Evolutionary conservation across 345 rosid species (phyloP).

Genomic region (Raphanus raphanistrum): DNA sequence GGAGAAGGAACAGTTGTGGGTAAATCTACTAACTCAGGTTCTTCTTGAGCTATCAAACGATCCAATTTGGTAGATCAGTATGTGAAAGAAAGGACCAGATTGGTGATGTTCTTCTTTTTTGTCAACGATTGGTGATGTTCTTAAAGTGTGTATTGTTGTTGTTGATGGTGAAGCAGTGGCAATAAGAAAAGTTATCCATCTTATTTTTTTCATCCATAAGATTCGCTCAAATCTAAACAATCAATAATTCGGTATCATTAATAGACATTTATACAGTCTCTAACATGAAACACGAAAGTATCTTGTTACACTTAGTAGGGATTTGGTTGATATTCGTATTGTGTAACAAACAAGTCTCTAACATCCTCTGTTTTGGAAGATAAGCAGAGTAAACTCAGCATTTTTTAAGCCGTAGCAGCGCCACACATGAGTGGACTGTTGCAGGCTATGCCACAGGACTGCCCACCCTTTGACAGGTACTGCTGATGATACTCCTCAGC

Average conservation of each 20-base stretch:
- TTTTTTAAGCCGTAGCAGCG: neutral
- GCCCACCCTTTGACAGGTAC: slow-evolving; percentile 87
- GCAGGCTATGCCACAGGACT: slow-evolving; percentile 40
- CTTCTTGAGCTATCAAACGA: neutral
- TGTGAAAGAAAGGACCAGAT: neutral
- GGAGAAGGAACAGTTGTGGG: neutral
- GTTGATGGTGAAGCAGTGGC: neutral
- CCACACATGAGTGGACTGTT: neutral
- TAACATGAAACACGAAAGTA: neutral
- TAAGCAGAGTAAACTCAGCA: neutral
- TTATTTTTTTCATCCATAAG: neutral
- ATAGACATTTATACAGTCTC: neutral
- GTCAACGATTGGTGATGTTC: too few species aligned
- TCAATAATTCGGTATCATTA: neutral
- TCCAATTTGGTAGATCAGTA: neutral
- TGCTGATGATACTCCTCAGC: slow-evolving; percentile 96
- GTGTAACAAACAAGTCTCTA: too few species aligned
- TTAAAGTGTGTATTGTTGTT: neutral
- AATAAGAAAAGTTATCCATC: neutral
- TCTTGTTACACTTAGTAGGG: neutral
- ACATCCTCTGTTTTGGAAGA: neutral
- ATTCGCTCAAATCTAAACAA: neutral
- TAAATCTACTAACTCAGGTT: neutral
- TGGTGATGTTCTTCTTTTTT: too few species aligned
- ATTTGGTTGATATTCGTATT: too few species aligned